A percentile compares a stretch with the other conserved stretches of the same genome.
These are phyloP conservation scores for Pterocarpus santalinus DNA, from an alignment of 306 rosid genomes.

Conservation along the genomic window DNA sequence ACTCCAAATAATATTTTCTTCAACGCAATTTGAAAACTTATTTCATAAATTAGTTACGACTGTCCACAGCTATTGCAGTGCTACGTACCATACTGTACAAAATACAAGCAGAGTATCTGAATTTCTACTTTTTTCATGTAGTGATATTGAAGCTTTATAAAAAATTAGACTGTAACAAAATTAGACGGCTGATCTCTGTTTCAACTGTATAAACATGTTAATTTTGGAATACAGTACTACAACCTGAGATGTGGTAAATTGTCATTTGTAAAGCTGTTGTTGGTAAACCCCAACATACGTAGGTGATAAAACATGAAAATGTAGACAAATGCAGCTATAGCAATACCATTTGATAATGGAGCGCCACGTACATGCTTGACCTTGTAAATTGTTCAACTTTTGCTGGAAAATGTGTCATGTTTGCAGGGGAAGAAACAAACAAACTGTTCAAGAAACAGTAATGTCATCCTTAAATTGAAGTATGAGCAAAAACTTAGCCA, in stretches of 20 bases:
- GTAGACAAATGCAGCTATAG: no score
- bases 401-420: no score
- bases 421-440: neutral
- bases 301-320: no score
- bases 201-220: neutral
- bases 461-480: neutral
- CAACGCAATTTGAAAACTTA: neutral
- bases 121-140: neutral
- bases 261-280: no score
- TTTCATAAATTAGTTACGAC: neutral
- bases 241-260: no score
- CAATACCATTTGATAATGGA: no score
- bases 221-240: no score
- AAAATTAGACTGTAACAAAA: neutral
- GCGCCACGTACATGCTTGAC: no score
- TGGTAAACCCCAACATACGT: no score
- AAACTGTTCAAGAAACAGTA: neutral
- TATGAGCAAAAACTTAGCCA: neutral
- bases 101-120: neutral
- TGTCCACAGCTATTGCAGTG: conserved; percentile 29
- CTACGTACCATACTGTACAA: conserved; percentile 5
- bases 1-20: neutral
- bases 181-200: neutral
- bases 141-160: neutral
- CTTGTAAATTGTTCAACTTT: no score